Base-by-base conservation (phyloP, 2,329 filamentous ascomycete species). In the Fonsecaea erecta region DNA sequence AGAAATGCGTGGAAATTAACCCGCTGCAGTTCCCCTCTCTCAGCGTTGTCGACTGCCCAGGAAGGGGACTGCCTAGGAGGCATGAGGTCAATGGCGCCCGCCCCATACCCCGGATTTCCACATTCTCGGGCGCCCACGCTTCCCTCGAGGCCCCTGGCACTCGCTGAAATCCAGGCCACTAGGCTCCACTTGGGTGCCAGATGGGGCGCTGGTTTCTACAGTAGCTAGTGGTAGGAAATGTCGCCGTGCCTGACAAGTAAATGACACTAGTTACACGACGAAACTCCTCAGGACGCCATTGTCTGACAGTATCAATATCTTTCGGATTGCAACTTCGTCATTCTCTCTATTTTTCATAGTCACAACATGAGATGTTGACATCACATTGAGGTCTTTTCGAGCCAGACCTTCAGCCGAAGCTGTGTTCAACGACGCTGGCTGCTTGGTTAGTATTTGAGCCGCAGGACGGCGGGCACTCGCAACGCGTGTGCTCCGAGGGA, bases 401-500 rank as follows among this genome's bases (percentile, higher is more conserved):
- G 2, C 11, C 9, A 2, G 32, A 34, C 9, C 5, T 34, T 11
- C 32, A 34, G 11, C 2, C 2, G 7, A 12, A 5, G 3, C 32
- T 11, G 14, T 40, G 37, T 16, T n/a, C 37, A 3, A 40, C 14
- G 37, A 40, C 5, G 3, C 37, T n/a, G 37, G 37, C 37, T 16
- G 18, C n/a, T 11, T 5, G 37, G 37, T n/a, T 40, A 16, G 5
- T 40, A 6, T 40, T 40, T 40, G 37, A 2, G 37, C 3, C n/a
- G n/a, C n/a, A n/a, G n/a, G n/a, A n/a, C n/a, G n/a, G n/a, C n/a
- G n/a, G n/a, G 11, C 6, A 3, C 54, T 37, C 24, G n/a, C 18
- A 40, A n/a, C n/a, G 14, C 56, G 56, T 60, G 34, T 11, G 34
- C 30, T 51, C 1, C 9, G 12, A 34, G 6, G 60, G 66, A 18